Evolutionary conservation across 805 yeast species (phyloP), one percentile per base, ranked within the genome.

Genomic region (Saturnispora diversa): DNA sequence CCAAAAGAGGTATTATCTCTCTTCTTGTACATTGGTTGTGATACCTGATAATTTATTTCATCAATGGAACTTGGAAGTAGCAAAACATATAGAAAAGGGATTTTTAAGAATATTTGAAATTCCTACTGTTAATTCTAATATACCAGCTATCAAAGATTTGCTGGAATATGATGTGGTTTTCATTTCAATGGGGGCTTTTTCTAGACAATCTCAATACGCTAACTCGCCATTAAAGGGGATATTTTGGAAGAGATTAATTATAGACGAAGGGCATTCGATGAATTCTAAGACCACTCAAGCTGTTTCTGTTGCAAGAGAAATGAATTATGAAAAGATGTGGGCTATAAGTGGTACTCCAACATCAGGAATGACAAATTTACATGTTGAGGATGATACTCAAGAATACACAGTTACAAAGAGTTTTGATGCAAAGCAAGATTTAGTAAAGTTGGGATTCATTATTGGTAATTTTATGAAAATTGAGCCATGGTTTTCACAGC

Each of bases 331-430:
- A 50, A 64, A 85, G 37, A 67, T 73, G 44, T 80, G 88, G 88
- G 77, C 79, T 0, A 84, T 80, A 1, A 75, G 83, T 0, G 87
- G 88, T 23, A 80, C 88, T 0, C 87, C 87, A 4, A 80, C 86
- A 0, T 69, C 82, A 0, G 88, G 88, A 0, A 59, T 80, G 39
- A 77, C 86, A 0, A 69, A 68, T 32, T 52, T 77, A 6, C 72
- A 75, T 46, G 69, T 78, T 45, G 62, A 59, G 40, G 58, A 60
- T 38, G 62, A 56, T 12, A 43, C 48, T 9, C 53, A 50, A 24
- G 61, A 56, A 23, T 75, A 75, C 49, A 61, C 67, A 0, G 69
- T 77, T 3, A 72, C 69, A 45, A 66, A 66, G 39, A 63, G 58
- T 20, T 77, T 75, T 52, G 68, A 70, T 49, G 74, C 73, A 5